Evolutionary conservation across 2,329 filamentous ascomycete genomes (phyloP), one percentile per base, ranked within the genome.

Genomic region (Aureobasidium namibiae): DNA sequence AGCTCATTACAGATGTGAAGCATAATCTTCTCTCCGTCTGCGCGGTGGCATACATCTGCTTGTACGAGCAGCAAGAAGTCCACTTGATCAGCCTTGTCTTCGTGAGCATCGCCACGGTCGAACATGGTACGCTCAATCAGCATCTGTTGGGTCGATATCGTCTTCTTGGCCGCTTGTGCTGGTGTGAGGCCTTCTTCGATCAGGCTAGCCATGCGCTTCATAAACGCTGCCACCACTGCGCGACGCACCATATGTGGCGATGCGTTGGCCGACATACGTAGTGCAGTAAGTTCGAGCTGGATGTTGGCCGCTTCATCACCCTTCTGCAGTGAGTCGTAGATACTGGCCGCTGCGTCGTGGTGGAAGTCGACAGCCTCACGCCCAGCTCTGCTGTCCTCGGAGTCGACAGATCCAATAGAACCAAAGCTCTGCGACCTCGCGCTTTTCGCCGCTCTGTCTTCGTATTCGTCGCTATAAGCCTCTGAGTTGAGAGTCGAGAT

Each of bases 201-300:
- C 24, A 96, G 80, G 70, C 91, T 87, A 6, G 85, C 81, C 46
- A 92, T 87, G 60, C 88, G 87, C 67, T 89, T 90, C 67, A 90
- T 88, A 70, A 97, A 92, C 0, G 92, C 89, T 2, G 87, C 84
- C 2, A 90, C 90, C 24, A 97, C 86, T 16, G 94, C 91, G 34
- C 87, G 86, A 45, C 92, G 89, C 68, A 97, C 89, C 72, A 94
- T 88, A 64, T 87, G 82, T 68, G 96, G 92, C 1, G 90, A 92
- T 2, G 94, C 94, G 68, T 97, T 90, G 67, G 89, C 90, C 58
- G 87, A 88, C 72, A 99, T 89, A 11, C 92, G 87, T n/a, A 97
- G 80, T 48, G 90, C 89, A 78, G 92, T 95, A 63, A 99, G 88
- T 71, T 99, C 94, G 34, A 97, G 82, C 70, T 92, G 90, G 67